phyloP scores from a whole-genome alignment of 2,329 filamentous ascomycete genomes.

The Neonectria sp. region DNA sequence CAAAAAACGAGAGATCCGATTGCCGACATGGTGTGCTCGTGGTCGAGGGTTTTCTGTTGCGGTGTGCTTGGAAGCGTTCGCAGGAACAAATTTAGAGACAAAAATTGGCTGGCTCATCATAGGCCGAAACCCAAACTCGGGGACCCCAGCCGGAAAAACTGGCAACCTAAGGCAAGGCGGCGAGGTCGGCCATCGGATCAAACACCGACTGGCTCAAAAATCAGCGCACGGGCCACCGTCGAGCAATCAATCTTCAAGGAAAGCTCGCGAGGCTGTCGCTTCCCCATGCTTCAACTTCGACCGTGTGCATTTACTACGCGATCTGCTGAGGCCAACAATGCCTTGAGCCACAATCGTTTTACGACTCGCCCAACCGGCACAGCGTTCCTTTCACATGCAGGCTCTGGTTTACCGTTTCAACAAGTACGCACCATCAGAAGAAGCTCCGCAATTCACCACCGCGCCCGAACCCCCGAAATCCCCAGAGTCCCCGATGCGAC shows the following conservation, averaged over 20 bases:
- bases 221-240: conserved; percentile 38
- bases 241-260: conserved; percentile 40
- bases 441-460: conserved; percentile 26
- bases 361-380: conserved; percentile 3
- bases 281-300: conserved; percentile 42
- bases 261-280: conserved; percentile 47
- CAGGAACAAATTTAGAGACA: conserved; percentile 40
- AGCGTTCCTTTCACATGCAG: conserved; percentile 12
- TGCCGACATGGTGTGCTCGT: conserved; percentile 77
- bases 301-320: conserved; percentile 27
- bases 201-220: conserved; percentile 42
- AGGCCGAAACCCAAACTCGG: conserved; percentile 36
- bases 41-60: conserved; percentile 20
- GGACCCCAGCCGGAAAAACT: conserved; percentile 50
- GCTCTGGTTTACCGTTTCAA: conserved; percentile 13
- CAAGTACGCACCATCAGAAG: conserved; percentile 21
- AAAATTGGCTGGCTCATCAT: conserved; percentile 46
- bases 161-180: conserved; percentile 44
- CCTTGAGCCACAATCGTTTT: conserved; percentile 41
- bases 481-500: conserved; percentile 46
- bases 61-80: conserved; percentile 1
- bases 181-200: conserved; percentile 43
- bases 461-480: conserved; percentile 26
- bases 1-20: conserved; percentile 96
- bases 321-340: conserved; percentile 39